A percentile compares a stretch with the other conserved stretches of the same genome.
These are phyloP conservation scores for Cercospora janseana DNA, from an alignment of 2,329 filamentous ascomycete species.

Conservation along the genomic window DNA sequence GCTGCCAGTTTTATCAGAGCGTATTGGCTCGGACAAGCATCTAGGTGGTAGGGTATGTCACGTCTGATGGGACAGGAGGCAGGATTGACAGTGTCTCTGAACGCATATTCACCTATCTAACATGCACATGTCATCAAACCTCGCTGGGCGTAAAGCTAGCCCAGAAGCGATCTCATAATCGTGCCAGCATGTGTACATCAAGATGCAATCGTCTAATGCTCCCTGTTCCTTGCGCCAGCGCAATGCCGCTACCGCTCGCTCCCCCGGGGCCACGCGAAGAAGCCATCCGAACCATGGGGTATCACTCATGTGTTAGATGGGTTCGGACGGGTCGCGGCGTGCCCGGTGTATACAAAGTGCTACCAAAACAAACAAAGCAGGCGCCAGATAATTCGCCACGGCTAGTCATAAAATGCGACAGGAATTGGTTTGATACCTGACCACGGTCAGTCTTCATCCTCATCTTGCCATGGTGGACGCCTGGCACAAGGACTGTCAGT, in stretches of 20 bases:
- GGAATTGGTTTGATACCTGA: conserved; percentile 42
- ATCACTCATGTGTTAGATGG: conserved; percentile 8
- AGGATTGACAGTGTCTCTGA: too few relatives aligned
- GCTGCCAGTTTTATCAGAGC: too few relatives aligned
- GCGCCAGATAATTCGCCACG: conserved; percentile 33
- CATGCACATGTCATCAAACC: conserved; percentile 3
- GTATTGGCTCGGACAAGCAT: too few relatives aligned
- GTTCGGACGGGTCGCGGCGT: conserved; percentile 11
- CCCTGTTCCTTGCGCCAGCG: conserved; percentile 21
- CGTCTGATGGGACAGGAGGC: too few relatives aligned
- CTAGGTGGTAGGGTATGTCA: too few relatives aligned
- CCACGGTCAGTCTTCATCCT: conserved; percentile 6
- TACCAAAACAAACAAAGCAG: conserved; percentile 32
- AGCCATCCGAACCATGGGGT: conserved; percentile 10
- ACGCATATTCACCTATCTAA: background rate
- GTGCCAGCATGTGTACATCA: conserved; percentile 9
- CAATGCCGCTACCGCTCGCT: conserved; percentile 12
- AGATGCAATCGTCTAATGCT: conserved; percentile 16
- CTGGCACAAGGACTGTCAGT: conserved; percentile 19
- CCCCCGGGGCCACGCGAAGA: background rate
- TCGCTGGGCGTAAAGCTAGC: background rate
- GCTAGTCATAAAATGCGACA: conserved; percentile 45
- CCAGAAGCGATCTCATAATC: conserved; percentile 8
- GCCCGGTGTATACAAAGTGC: conserved; percentile 31
- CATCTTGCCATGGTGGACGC: conserved; percentile 14